Conservation (phyloP, 2,329 filamentous ascomycete species). For the Sodiomyces alkalinus region DNA sequence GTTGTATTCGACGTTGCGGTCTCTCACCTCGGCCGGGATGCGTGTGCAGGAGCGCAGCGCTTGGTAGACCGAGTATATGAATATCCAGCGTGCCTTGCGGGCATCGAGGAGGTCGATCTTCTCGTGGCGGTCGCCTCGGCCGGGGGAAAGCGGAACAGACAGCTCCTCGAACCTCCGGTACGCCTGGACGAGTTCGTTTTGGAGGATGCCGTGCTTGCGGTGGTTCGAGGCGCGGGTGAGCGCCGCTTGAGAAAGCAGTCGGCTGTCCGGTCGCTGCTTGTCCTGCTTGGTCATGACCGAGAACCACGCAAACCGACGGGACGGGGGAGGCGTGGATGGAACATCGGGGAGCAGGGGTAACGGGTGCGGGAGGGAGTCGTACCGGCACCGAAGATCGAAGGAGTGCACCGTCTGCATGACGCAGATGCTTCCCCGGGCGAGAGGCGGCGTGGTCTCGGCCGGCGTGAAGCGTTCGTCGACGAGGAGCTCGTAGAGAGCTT, state of each 20-base stretch:
- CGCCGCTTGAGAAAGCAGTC: constrained; percentile 35
- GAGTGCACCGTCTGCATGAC: constrained; percentile 50
- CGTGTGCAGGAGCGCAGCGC: constrained; percentile 50
- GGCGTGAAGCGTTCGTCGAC: constrained; percentile 44
- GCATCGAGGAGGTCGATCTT: constrained; percentile 49
- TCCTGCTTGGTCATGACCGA: constrained; percentile 18
- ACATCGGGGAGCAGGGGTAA: constrained; percentile 49
- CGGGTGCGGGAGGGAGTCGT: constrained; percentile 44
- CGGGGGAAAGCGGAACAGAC: constrained; percentile 27
- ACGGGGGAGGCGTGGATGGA: constrained; percentile 12
- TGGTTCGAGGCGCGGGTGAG: constrained; percentile 35
- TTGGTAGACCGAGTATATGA: constrained; percentile 61
- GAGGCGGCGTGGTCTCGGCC: constrained; percentile 31
- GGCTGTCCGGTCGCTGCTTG: constrained; percentile 30
- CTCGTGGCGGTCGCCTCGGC: constrained; percentile 39
- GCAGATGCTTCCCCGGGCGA: constrained; percentile 52
- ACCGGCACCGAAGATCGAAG: constrained; percentile 49
- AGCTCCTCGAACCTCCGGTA: constrained; percentile 59
- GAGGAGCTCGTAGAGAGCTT: constrained; percentile 54
- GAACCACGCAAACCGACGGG: constrained; percentile 22
- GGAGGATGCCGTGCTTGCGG: constrained; percentile 17
- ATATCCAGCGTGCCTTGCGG: constrained; percentile 63
- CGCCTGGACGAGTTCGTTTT: constrained; percentile 46
- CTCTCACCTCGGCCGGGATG: constrained; percentile 44
- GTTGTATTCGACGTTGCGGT: constrained; percentile 42